Conservation (phyloP, 257 asterid genomes). For the Solanum chiquidenum region DNA sequence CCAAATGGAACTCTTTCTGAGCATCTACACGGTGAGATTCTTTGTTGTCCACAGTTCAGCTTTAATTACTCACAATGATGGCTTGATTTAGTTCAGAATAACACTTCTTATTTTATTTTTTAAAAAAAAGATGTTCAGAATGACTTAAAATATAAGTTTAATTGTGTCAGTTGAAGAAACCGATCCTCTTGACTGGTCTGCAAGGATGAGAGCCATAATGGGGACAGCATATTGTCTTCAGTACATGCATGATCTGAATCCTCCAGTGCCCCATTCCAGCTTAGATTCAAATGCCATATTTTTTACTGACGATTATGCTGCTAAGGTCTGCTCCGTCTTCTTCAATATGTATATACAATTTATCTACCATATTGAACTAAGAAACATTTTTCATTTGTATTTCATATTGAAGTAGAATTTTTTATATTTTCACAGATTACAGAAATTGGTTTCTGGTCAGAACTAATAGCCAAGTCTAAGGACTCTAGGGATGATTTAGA, state of each 20-base stretch:
- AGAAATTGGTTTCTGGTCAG: slow-evolving; percentile 61
- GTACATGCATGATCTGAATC: slow-evolving; percentile 73
- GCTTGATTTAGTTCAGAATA: not conserved
- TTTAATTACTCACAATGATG: not conserved
- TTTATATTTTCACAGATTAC: slow-evolving; percentile 33
- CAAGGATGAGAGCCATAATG: slow-evolving; percentile 77
- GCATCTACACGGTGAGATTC: slow-evolving; percentile 73
- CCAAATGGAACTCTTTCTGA: slow-evolving; percentile 78
- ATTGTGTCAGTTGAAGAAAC: slow-evolving; percentile 53
- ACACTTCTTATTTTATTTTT: not conserved
- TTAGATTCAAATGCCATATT: slow-evolving; percentile 43
- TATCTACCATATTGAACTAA: not conserved
- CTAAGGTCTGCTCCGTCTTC: slow-evolving; percentile 53
- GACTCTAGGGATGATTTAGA: slow-evolving; percentile 35
- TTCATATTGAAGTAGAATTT: not conserved
- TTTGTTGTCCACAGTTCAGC: not conserved
- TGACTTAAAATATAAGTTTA: not conserved
- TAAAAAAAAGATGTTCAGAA: not conserved
- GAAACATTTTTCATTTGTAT: not conserved
- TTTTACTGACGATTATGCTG: slow-evolving; percentile 93
- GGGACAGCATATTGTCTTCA: slow-evolving; percentile 78
- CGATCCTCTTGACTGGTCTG: slow-evolving; percentile 86
- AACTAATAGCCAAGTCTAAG: slow-evolving; percentile 38
- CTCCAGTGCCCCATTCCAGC: slow-evolving; percentile 54
- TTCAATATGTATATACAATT: not conserved